Evolutionary conservation across 2,329 filamentous ascomycete species (phyloP), one percentile per base, ranked within the genome.

Genomic region (Cercospora sesami): DNA sequence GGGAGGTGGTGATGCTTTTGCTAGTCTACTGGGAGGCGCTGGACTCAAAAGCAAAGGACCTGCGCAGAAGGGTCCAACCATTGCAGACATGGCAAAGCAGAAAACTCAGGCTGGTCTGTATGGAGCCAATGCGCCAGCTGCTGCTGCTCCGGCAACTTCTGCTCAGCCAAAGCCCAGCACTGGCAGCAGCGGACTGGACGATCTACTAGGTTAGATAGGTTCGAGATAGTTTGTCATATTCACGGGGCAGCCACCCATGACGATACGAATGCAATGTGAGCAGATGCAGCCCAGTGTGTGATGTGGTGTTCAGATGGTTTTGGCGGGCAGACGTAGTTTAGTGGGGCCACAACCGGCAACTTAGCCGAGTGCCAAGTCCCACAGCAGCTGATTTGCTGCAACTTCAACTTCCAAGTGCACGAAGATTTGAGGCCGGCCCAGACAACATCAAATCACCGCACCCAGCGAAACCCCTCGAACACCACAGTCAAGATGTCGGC

Each of bases 21-120:
- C 93, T 14, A 91, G 90, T 21, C 85, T 99, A 36, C 96, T 96
- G 88, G 90, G 81, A 33, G 80, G 82, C 8, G 86, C 90, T 68
- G 89, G 87, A 72, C 64, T 76, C 48, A 79, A 79, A 73, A 81
- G 86, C 1, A 84, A 81, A 68, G 63, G 36, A 86, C 89, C 86
- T 12, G 84, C 83, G 9, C 83, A 85, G 64, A 85, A 89, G 67
- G 91, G 90, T 0, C 90, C 93, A 62, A 94, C 94, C 65, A 86
- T 99, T 81, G 94, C 93, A 31, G 94, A 96, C 79, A 88, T 99
- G 80, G 94, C 94, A n/a, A 97, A 97, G 84, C 93, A 97, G 81
- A 97, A 98, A 86, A 95, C 93, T 67, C 93, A 90, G 74, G 93
- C 94, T 16, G 93, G 94, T 7, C 92, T 99, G 71, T 99, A 96